Percentiles rank a stretch among this genome's conserved stretches.
Conservation (phyloP, 176 grass and related monocot genomes). For the Olyra latifolia region DNA sequence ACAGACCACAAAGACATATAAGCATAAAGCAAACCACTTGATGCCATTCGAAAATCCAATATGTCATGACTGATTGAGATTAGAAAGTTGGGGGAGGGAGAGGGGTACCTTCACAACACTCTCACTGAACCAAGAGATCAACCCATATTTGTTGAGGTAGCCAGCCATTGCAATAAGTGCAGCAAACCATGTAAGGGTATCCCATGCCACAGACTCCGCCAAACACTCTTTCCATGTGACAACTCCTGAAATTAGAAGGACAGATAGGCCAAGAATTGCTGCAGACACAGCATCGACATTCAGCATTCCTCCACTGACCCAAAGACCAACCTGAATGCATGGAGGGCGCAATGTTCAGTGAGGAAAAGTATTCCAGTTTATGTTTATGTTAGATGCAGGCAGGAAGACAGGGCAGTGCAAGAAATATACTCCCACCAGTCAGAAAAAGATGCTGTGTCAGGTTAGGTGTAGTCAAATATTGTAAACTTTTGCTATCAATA, state of each 20-base stretch:
- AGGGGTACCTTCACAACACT: slow-evolving; percentile 90
- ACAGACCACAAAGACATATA: neutral
- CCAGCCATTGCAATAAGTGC: slow-evolving; percentile 98
- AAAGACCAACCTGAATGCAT: slow-evolving; percentile 86
- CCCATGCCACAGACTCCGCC: slow-evolving; percentile 92
- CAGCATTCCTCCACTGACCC: slow-evolving; percentile 83
- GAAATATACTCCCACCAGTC: neutral
- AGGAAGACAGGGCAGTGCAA: neutral
- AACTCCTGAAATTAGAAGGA: slow-evolving; percentile 87
- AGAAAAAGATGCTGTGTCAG: no score
- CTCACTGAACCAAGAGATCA: slow-evolving; percentile 98
- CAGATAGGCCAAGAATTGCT: slow-evolving; percentile 87
- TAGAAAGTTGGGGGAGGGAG: neutral
- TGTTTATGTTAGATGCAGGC: neutral
- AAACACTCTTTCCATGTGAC: slow-evolving; percentile 99
- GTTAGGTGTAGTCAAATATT: no score
- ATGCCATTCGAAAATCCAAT: neutral
- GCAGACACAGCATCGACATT: slow-evolving; percentile 88
- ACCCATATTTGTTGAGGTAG: slow-evolving; percentile 94
- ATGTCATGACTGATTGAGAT: neutral
- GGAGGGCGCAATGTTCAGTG: slow-evolving; percentile 23
- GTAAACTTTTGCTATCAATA: no score
- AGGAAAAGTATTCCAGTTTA: neutral
- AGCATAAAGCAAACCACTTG: neutral
- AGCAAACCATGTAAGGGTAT: slow-evolving; percentile 99